Conservation (phyloP, 305 asterid genomes). For the Plantago coronopus region DNA sequence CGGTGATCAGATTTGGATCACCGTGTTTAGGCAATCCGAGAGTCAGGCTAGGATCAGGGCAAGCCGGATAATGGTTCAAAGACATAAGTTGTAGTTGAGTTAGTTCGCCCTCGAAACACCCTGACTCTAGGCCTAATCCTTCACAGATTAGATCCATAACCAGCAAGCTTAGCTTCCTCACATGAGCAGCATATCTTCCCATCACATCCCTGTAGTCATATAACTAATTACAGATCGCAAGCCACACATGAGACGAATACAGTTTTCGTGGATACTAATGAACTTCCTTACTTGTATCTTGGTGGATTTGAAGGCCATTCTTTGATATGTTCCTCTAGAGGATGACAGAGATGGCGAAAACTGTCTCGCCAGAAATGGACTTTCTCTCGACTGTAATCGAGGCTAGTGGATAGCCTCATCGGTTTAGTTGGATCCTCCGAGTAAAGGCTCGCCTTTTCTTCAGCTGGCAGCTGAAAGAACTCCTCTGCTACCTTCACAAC, state of each 20-base stretch:
- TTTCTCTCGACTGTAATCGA: conserved; percentile 46
- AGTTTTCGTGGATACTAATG: too few species aligned
- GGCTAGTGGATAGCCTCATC: conserved; percentile 54
- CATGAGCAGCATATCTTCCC: conserved; percentile 39
- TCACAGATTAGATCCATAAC: conserved; percentile 42
- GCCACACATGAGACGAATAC: neutral
- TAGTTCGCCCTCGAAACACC: conserved; percentile 37
- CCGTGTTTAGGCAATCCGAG: conserved; percentile 59
- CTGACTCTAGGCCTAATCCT: conserved; percentile 38
- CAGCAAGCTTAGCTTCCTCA: conserved; percentile 31
- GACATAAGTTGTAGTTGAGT: conserved; percentile 38
- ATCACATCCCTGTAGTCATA: conserved; percentile 41
- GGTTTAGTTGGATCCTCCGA: conserved; percentile 28
- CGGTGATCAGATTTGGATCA: conserved; percentile 60
- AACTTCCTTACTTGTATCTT: conserved; percentile 38
- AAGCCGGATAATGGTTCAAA: conserved; percentile 56
- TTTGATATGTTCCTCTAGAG: conserved; percentile 38
- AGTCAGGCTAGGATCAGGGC: conserved; percentile 63
- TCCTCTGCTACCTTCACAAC: conserved; percentile 41
- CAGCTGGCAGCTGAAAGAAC: conserved; percentile 39
- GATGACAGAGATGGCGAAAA: conserved; percentile 57
- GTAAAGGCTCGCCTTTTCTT: conserved; percentile 39
- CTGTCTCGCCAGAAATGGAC: conserved; percentile 68
- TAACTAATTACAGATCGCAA: neutral
- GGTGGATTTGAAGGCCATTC: conserved; percentile 61